These are phyloP conservation scores for Pichia deserticola DNA, from an alignment of 805 yeast species.

Conservation along the genomic window DNA sequence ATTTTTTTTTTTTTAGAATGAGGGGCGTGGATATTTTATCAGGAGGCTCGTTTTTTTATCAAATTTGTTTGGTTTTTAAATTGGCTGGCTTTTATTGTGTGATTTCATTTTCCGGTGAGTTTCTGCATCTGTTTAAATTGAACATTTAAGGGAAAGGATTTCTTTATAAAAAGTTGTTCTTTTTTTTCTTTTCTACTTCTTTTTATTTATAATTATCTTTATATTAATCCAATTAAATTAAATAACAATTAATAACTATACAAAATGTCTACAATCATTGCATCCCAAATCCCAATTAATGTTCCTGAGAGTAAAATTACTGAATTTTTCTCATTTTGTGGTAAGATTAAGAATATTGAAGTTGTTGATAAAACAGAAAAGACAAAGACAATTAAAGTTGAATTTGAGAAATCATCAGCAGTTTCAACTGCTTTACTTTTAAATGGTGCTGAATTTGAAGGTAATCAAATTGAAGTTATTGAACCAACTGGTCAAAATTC, in stretches of 20 bases:
- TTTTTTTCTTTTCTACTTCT: too few relatives aligned
- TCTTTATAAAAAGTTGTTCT: too few relatives aligned
- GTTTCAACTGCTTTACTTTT: constrained; percentile 62
- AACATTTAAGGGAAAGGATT: too few relatives aligned
- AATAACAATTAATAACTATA: background rate
- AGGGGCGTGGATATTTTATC: too few relatives aligned
- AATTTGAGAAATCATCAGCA: constrained; percentile 52
- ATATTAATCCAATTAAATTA: too few relatives aligned
- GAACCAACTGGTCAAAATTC: constrained; percentile 3
- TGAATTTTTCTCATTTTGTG: constrained; percentile 73
- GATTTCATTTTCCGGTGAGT: too few relatives aligned
- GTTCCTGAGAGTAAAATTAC: constrained; percentile 44
- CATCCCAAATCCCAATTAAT: constrained; percentile 45
- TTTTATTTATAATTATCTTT: too few relatives aligned
- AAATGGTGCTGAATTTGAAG: constrained; percentile 68
- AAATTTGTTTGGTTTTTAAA: too few relatives aligned
- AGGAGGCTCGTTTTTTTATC: too few relatives aligned
- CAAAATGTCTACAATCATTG: constrained; percentile 38
- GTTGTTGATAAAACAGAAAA: constrained; percentile 26
- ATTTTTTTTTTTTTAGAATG: too few relatives aligned
- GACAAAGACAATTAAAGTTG: constrained; percentile 38
- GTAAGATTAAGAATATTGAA: constrained; percentile 37
- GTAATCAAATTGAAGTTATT: constrained; percentile 41
- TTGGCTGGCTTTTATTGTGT: too few relatives aligned
- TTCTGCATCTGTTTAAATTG: too few relatives aligned